A percentile compares a stretch with the other conserved stretches of the same genome.
phyloP scores from a whole-genome alignment of 495 filamentous ascomycete genomes.

The Penicillium crystallinum region DNA sequence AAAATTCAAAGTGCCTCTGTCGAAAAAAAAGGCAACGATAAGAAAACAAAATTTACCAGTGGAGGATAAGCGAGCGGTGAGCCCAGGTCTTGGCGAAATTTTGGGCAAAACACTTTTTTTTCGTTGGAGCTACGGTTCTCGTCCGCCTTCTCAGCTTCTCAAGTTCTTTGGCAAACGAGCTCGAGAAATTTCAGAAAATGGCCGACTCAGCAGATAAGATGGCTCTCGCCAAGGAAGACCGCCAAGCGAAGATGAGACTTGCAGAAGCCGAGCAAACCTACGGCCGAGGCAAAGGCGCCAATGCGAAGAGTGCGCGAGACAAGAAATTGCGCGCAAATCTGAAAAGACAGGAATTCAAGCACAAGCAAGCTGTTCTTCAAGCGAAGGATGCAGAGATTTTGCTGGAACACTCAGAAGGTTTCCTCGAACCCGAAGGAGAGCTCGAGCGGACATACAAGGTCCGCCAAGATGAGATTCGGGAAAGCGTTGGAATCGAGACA shows the following conservation, averaged over 20 bases:
- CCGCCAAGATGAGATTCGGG: conserved; percentile 77
- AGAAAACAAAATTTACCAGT: conserved; percentile 35
- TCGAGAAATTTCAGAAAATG: conserved; percentile 18
- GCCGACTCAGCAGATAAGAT: conserved; percentile 23
- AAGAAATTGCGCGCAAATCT: conserved; percentile 86
- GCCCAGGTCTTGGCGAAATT: conserved; percentile 31
- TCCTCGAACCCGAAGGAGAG: conserved; percentile 81
- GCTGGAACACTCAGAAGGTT: conserved; percentile 79
- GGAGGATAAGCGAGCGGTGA: conserved; percentile 37
- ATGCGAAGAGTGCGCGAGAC: conserved; percentile 57
- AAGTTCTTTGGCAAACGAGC: conserved; percentile 4
- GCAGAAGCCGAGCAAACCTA: conserved; percentile 71
- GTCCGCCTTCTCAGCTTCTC: conserved; percentile 2
- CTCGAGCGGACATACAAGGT: conserved; percentile 90
- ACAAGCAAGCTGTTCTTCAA: conserved; percentile 70
- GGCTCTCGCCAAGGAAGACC: conserved; percentile 29
- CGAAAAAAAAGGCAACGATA: conserved; percentile 26
- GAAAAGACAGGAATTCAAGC: conserved; percentile 69
- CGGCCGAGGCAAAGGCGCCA: conserved; percentile 72
- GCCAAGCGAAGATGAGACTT: conserved; percentile 37
- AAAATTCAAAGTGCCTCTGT: conserved; percentile 6
- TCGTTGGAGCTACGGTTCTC: conserved; percentile 4
- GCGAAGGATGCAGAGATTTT: conserved; percentile 95
- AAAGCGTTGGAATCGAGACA: conserved; percentile 69
- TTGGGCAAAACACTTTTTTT: conserved; percentile 18